phyloP scores from a whole-genome alignment of 768 basidiomycete genomes.

The Xerocomellus amylosporus region DNA sequence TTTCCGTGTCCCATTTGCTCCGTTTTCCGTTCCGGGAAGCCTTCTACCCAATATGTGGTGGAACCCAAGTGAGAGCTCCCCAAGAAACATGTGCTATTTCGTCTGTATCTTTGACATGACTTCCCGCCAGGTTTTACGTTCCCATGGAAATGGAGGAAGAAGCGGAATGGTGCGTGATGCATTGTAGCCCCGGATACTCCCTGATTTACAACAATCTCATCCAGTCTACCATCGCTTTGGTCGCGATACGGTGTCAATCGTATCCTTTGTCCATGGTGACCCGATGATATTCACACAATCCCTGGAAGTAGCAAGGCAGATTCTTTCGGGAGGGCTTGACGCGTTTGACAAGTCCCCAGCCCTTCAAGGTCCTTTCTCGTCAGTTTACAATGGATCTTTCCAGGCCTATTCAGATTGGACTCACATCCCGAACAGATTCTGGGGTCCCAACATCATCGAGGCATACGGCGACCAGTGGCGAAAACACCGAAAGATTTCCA shows the following conservation, averaged over 20 bases:
- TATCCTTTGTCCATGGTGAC: constrained; percentile 12
- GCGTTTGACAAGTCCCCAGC: constrained; percentile 2
- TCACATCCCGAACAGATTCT: constrained; percentile 6
- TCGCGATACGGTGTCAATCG: constrained; percentile 17
- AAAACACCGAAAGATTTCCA: constrained; percentile 16
- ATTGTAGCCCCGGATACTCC: not conserved
- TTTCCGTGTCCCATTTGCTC: constrained; percentile 15
- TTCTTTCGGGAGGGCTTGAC: constrained; percentile 6
- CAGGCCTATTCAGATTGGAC: too few relatives aligned
- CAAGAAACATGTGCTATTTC: not conserved
- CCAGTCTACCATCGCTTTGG: constrained; percentile 13
- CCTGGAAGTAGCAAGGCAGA: constrained; percentile 13
- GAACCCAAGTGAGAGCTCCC: constrained; percentile 16
- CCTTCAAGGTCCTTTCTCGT: not conserved
- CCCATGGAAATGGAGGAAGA: constrained; percentile 19
- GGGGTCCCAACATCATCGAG: constrained; percentile 20
- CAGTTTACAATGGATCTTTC: not conserved
- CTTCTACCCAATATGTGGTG: constrained; percentile 11
- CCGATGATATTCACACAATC: constrained; percentile 20
- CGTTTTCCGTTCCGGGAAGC: not conserved
- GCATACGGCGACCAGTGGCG: constrained; percentile 16
- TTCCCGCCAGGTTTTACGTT: constrained; percentile 6
- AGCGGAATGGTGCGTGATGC: constrained; percentile 10
- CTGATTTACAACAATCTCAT: not conserved
- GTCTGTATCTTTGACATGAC: not conserved